Base-by-base conservation (phyloP, 345 rosid genomes). In the Gossypium ekmanianum region DNA sequence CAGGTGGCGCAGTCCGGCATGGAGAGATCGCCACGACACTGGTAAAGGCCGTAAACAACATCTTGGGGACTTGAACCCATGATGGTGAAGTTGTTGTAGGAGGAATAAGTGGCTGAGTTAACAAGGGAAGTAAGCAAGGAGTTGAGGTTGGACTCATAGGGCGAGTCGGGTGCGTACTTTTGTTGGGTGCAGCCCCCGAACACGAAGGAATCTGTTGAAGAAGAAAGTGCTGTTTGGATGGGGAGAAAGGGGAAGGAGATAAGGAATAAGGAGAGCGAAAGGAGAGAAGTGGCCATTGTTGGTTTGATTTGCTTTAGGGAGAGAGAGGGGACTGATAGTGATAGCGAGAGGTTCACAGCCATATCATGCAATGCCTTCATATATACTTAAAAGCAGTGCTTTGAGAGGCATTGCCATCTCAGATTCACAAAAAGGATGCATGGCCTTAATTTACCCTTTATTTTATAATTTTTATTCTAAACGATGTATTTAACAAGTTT, bases 1-100 rank as follows among this genome's bases (percentile, higher is more conserved):
- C 99, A 95, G 12, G 86, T 84, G 83, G 99, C 92, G 29, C 98
- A 93, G 24, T 93, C 98, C 0, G 97, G 99, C 97, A 93, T 91
- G 52, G 97, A 87, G n/a, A 93, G 90, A 87, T 95, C 98, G 0
- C 97, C 98, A 1, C 99, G 91, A 79, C 99, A 95, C 76, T 95
- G 99, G 87, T 86, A 93, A 41, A 95, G 94, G 44, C 99, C 97
- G 76, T 87, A 92, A 6, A 91, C 88, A 2, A 87, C 83, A 83
- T 91, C 97, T 43, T 90, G 85, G 1, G 92, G 84, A 78, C 83
- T 85, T 29, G 97, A 87, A 55, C 90, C 93, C 83, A 88, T 45
- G 72, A 93, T 63, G 80, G 94, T 90, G 90, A 63, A 90, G 84
- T 93, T 93, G 92, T 90, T 91, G 89, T 90, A 95, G 83, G 98